Base-by-base conservation (phyloP, 129 eudicot species). In the Silybum marianum region DNA sequence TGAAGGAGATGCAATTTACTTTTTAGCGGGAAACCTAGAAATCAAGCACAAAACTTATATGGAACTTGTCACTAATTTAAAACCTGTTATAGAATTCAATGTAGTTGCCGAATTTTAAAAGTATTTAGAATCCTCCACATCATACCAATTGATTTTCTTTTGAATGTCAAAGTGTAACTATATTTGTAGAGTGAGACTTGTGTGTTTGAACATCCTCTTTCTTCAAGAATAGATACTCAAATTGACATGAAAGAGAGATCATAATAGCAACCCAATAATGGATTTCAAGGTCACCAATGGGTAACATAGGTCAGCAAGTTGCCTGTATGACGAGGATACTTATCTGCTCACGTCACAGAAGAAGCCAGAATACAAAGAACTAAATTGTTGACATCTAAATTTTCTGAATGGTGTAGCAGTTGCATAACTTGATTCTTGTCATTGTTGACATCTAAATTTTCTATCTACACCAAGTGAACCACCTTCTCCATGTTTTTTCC, bases 201-300 rank as follows among this genome's bases (percentile, higher is more conserved):
- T 51, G 6, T 13, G 63, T 51, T 51, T 51, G 63, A 51, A 51
- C 19, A 13, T 3, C 63, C 63, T 51, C 25, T 62, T 62, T n/a
- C 11, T 62, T 2, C 26, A 60, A 60, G 23, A 60, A 60, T 60
- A 60, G 68, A 60, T n/a, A 60, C 68, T 18, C 11, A 11, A n/a
- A 62, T 62, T 62, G 28, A 62, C 69, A 62, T 62, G 69, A 21
- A 62, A 19, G 69, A 62, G 69, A 62, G 26, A 62, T 62, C 69
- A 22, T 62, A 19, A 62, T 19, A 62, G 69, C 26, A 62, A 19
- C 69, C 26, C 26, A 60, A n/a, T n/a, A 60, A 60, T 60, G 25
- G 23, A 48, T 60, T 60, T 60, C 25, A 6, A 58, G 66, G 8
- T 58, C 23, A 6, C 66, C 66, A 58, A 58, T 18, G 66, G 66